Evolutionary conservation across 345 rosid genomes (phyloP).

Genomic region (Viola odorata): DNA sequence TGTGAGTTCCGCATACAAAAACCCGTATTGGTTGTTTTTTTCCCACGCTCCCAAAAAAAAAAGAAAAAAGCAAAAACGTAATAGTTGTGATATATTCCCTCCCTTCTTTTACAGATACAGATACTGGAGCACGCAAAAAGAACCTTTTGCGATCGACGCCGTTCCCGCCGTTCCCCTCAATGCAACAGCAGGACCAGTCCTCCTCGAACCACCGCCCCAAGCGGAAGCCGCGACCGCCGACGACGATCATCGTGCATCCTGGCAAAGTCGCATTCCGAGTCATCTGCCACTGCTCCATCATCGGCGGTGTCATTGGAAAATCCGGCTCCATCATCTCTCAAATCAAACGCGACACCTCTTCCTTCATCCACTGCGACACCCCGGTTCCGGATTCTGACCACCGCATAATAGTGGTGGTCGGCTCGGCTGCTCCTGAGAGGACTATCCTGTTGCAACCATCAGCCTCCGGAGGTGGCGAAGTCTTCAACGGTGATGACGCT

Average conservation of each 20-base stretch:
- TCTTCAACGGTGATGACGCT: background rate
- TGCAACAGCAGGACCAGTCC: conserved; percentile 4
- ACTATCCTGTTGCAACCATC: background rate
- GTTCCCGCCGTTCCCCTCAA: background rate
- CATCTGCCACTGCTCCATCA: conserved; percentile 15
- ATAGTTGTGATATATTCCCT: no score
- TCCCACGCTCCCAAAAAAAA: no score
- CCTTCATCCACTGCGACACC: conserved; percentile 6
- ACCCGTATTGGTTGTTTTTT: no score
- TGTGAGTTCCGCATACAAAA: no score
- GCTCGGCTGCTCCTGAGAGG: conserved; percentile 8
- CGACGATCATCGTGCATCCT: conserved; percentile 9
- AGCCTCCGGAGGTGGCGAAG: background rate
- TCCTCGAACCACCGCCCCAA: background rate
- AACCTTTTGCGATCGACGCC: background rate
- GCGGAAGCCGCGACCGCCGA: background rate
- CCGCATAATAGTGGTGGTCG: conserved; percentile 10
- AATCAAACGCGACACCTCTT: conserved; percentile 16
- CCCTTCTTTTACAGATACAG: background rate
- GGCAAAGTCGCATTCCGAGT: conserved; percentile 20
- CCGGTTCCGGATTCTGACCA: conserved; percentile 10
- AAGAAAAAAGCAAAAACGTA: no score
- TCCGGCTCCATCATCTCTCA: conserved; percentile 19
- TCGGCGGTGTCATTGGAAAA: conserved; percentile 18
- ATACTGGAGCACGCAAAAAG: no score